Base-by-base conservation (phyloP, 208 protist genomes). In the Trypanosoma boissoni region DNA sequence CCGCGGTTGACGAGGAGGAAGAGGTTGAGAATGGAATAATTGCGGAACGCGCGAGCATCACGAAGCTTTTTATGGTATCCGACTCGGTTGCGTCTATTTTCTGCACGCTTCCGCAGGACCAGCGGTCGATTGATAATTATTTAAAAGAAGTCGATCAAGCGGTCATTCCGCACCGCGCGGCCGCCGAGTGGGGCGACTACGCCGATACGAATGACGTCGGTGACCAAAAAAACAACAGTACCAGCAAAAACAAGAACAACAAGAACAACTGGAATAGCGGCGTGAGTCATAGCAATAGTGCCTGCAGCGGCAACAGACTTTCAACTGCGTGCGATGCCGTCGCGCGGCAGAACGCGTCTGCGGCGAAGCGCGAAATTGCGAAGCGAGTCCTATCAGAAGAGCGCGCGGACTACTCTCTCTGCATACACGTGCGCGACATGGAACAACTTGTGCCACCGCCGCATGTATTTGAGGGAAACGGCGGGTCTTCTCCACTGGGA, bases 401-500 rank as follows among this genome's bases (percentile, higher is more conserved):
- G 51, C 51, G 69, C 18, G 81, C 83, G 32, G 72, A 83, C 46
- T 73, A 94, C 65, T 52, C 69, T 9, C 61, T 91, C 0, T 84
- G 71, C 48, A 89, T 94, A 23, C 81, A 91, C 51, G 82, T 94
- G 4, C 80, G 87, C 0, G 82, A 91, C 37, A 86, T 94, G 78
- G 82, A 91, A 27, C 79, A 88, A 56, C 69, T 91, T 0, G 72
- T 86, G 14, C 83, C 87, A 1, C 87, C 87, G 44, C 55, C 57
- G 16, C 68, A 89, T 51, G 64, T 94, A 28, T 56, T 45, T 20
- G 39, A 39, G n/a, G n/a, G n/a, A n/a, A n/a, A n/a, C n/a, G n/a
- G n/a, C n/a, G n/a, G n/a, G n/a, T n/a, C n/a, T n/a, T n/a, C n/a
- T n/a, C n/a, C n/a, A n/a, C n/a, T n/a, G n/a, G n/a, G n/a, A n/a